Evolutionary conservation across 2,329 filamentous ascomycete genomes (phyloP).

Genomic region (Rhinocladiella similis): DNA sequence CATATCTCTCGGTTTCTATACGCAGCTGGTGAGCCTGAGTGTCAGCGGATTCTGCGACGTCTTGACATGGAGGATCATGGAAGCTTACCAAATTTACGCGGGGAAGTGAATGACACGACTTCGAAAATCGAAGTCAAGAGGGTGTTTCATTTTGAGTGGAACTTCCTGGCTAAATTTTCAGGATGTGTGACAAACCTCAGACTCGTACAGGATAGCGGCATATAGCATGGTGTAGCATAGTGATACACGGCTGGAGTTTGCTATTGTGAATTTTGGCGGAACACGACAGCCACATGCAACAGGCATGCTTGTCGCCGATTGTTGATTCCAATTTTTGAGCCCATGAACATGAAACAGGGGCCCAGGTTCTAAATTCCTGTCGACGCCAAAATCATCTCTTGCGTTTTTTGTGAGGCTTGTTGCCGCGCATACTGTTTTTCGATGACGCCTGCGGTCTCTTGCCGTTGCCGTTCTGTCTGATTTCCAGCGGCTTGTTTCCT

Average conservation of each 20-base stretch:
- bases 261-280: background rate
- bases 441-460: slow-evolving; percentile 9
- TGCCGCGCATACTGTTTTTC: slow-evolving; percentile 1
- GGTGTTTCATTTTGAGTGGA: too few species aligned
- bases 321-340: background rate
- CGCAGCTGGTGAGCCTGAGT: too few species aligned
- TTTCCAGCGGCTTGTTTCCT: background rate
- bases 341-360: background rate
- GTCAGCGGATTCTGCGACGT: too few species aligned
- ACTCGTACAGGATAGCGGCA: slow-evolving; percentile 8
- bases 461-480: background rate
- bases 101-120: too few species aligned
- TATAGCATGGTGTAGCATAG: background rate
- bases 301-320: background rate
- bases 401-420: slow-evolving; percentile 8
- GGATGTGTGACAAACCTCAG: too few species aligned
- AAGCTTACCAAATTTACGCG: too few species aligned
- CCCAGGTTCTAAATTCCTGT: too few species aligned
- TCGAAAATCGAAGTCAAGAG: too few species aligned
- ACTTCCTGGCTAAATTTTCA: too few species aligned
- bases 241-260: too few species aligned
- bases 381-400: slow-evolving; percentile 7
- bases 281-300: background rate
- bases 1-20: too few species aligned
- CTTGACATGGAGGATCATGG: too few species aligned